These are phyloP conservation scores for Ormosia semicastrata DNA, from an alignment of 306 rosid species.

Conservation along the genomic window DNA sequence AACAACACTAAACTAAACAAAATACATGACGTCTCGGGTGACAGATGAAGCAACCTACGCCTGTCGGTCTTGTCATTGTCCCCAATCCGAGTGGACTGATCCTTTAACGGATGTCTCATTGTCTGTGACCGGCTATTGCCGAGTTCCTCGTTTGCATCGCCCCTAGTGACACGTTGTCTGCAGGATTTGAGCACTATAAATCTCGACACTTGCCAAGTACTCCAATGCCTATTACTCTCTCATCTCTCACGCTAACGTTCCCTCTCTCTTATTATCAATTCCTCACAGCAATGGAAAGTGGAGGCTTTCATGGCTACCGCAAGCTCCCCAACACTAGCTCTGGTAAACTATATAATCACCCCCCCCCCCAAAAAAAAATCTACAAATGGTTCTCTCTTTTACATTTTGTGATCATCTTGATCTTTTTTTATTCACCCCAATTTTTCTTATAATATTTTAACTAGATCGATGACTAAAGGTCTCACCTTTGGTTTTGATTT, in stretches of 20 bases:
- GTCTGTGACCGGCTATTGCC: slow-evolving; percentile 37
- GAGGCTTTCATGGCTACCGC: slow-evolving; percentile 76
- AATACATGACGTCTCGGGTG: background rate
- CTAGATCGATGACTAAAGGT: background rate
- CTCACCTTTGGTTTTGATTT: background rate
- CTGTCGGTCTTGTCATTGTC: slow-evolving; percentile 18
- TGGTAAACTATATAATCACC: slow-evolving; percentile 20
- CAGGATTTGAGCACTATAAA: slow-evolving; percentile 37
- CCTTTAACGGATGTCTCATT: background rate
- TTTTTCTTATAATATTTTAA: background rate
- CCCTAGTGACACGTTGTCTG: slow-evolving; percentile 29
- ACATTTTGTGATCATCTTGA: too few relatives aligned
- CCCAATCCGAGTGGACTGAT: background rate
- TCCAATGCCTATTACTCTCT: background rate
- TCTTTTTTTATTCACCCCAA: background rate
- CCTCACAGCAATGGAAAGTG: slow-evolving; percentile 44
- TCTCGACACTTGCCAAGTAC: slow-evolving; percentile 51
- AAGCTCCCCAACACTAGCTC: slow-evolving; percentile 49
- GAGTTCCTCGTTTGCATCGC: slow-evolving; percentile 48
- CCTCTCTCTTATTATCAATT: background rate
- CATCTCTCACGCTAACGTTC: background rate
- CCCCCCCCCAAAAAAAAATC: background rate
- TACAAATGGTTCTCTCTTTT: background rate
- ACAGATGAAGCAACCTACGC: slow-evolving; percentile 29
- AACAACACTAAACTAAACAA: background rate